phyloP scores from a whole-genome alignment of 148 eudicot genomes.

The Mesembryanthemum crystallinum region DNA sequence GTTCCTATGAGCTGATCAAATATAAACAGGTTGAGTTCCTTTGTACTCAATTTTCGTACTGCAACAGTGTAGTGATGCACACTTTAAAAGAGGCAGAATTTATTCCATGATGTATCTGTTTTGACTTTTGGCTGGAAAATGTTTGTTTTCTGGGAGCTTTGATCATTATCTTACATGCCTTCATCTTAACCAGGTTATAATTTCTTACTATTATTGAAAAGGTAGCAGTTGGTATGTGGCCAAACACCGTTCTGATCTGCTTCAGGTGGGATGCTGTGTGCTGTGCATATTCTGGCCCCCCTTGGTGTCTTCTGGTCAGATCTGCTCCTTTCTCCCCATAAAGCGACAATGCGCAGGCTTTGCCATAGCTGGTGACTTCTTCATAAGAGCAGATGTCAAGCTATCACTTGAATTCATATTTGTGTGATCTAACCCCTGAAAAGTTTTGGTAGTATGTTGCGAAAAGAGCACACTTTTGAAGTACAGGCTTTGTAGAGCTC shows the following conservation, averaged over 20 bases:
- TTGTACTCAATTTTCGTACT: no score
- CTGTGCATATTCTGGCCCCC: not conserved
- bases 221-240: constrained; percentile 1
- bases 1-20: no score
- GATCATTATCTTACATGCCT: not conserved
- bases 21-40: no score
- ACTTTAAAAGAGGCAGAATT: not conserved
- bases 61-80: no score
- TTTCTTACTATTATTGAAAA: not conserved
- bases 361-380: not conserved
- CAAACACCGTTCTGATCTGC: not conserved
- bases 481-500: not conserved
- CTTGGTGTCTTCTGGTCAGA: not conserved
- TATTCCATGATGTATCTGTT: not conserved
- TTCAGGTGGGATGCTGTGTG: not conserved
- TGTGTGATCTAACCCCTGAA: not conserved
- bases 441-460: not conserved
- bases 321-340: not conserved
- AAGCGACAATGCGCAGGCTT: not conserved
- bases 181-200: constrained; percentile 13
- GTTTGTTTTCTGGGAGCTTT: not conserved
- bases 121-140: not conserved
- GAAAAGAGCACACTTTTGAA: not conserved
- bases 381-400: not conserved
- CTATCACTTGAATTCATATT: not conserved